Percentiles rank a stretch among this genome's conserved stretches.
Evolutionary conservation across 106 monocot species (phyloP).

Genomic region (Iris macrosiphon): DNA sequence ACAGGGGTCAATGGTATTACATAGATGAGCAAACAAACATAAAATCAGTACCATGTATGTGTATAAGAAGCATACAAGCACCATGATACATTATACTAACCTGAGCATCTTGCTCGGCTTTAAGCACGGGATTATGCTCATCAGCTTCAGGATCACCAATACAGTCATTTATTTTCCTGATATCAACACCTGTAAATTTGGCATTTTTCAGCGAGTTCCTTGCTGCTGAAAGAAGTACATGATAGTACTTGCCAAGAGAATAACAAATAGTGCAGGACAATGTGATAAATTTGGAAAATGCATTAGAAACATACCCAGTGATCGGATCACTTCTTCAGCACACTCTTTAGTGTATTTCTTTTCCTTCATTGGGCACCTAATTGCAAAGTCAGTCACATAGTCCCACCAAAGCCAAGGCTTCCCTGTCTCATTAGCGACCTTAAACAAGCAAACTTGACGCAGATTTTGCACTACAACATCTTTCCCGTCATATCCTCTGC

Average conservation of each 20-base stretch:
- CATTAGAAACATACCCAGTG: conserved; percentile 39
- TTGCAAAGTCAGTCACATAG: conserved; percentile 72
- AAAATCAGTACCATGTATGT: too few relatives aligned
- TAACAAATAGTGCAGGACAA: neutral
- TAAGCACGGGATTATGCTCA: conserved; percentile 47
- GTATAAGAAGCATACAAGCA: too few relatives aligned
- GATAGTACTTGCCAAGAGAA: neutral
- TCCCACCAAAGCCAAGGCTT: conserved; percentile 95
- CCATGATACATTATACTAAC: conserved; percentile 2
- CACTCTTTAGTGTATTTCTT: conserved; percentile 78
- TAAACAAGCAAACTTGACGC: conserved; percentile 68
- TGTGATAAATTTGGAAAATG: neutral
- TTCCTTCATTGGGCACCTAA: conserved; percentile 80
- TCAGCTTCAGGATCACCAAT: conserved; percentile 55
- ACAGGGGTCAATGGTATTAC: neutral
- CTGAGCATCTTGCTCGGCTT: conserved; percentile 66
- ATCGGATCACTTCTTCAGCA: conserved; percentile 57
- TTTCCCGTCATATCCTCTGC: conserved; percentile 67
- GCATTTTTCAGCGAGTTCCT: neutral
- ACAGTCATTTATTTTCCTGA: conserved; percentile 44
- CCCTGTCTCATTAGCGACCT: conserved; percentile 56
- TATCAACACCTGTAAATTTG: conserved; percentile 34
- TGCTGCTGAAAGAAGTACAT: neutral
- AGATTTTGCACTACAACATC: conserved; percentile 75
- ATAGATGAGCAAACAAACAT: neutral